These are phyloP conservation scores for Tolypocladium amazonense DNA, from an alignment of 2,329 filamentous ascomycete genomes.

Conservation along the genomic window DNA sequence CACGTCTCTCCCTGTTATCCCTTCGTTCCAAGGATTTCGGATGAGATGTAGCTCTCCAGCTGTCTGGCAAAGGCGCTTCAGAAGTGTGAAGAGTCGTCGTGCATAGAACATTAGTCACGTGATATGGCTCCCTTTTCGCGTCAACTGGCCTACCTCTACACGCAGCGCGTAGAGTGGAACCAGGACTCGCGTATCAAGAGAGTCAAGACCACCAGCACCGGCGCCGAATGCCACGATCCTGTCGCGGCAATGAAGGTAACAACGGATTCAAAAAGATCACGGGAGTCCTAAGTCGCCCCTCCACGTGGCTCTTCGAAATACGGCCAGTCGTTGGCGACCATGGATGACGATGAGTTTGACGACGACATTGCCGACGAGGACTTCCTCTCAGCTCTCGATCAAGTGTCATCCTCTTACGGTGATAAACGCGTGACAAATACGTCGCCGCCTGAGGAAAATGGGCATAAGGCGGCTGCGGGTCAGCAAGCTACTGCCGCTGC, in stretches of 20 bases:
- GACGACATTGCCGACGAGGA: conserved; percentile 57
- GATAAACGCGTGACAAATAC: conserved; percentile 1
- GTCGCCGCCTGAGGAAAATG: neutral
- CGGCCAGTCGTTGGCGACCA: conserved; percentile 10
- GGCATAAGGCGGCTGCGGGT: too few species aligned
- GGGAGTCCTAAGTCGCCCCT: neutral
- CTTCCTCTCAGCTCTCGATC: conserved; percentile 48
- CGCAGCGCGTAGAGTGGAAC: neutral
- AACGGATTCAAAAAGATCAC: neutral
- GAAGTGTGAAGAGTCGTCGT: neutral
- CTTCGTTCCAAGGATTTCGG: neutral
- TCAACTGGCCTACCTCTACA: neutral
- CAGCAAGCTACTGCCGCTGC: neutral
- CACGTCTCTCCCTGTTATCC: neutral
- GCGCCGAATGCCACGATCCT: neutral
- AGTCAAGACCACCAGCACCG: neutral
- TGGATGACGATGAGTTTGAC: conserved; percentile 53
- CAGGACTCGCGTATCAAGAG: neutral
- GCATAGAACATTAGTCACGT: neutral
- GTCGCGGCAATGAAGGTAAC: neutral
- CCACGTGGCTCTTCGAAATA: neutral
- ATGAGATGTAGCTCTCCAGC: neutral
- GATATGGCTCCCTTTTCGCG: conserved; percentile 1
- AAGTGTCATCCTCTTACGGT: conserved; percentile 26
- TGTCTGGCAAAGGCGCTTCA: neutral